Conservation (phyloP, 192 early-diverging fungal genomes). For the Rhizoclosmatium sp. region DNA sequence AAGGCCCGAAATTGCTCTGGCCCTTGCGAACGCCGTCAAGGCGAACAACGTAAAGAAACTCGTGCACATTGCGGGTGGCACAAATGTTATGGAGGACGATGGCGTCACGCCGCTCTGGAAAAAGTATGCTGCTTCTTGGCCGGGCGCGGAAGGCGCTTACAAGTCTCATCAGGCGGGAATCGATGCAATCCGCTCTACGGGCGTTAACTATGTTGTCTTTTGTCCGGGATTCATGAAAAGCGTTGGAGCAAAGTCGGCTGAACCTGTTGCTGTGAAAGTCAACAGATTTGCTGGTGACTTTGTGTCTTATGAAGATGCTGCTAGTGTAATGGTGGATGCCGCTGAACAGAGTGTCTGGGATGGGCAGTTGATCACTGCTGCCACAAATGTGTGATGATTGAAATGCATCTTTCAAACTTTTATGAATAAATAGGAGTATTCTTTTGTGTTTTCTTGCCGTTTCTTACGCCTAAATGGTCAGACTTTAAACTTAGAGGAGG, state of each 20-base stretch:
- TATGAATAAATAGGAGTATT: too few relatives aligned
- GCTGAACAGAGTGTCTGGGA: conserved; percentile 25
- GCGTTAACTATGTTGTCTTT: conserved; percentile 32
- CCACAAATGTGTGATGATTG: background rate
- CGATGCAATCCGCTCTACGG: conserved; percentile 22
- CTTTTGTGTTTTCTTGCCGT: too few relatives aligned
- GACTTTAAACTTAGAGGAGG: too few relatives aligned
- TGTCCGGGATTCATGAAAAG: conserved; percentile 31
- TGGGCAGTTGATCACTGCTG: conserved; percentile 34
- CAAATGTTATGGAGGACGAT: conserved; percentile 30
- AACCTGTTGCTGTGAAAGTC: conserved; percentile 6
- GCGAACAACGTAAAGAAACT: conserved; percentile 1
- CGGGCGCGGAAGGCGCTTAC: conserved; percentile 23
- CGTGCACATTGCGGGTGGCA: conserved; percentile 29
- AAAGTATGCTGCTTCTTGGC: background rate
- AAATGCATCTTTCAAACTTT: background rate
- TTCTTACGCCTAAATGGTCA: too few relatives aligned
- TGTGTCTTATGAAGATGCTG: conserved; percentile 37
- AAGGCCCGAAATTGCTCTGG: conserved; percentile 2
- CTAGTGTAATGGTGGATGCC: conserved; percentile 23
- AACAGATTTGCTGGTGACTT: conserved; percentile 26
- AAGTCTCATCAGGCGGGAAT: conserved; percentile 22
- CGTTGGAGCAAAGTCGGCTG: background rate
- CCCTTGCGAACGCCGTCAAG: conserved; percentile 9
- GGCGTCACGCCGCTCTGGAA: conserved; percentile 23